Evolutionary conservation across 2,329 filamentous ascomycete species (phyloP).

Genomic region (Pseudogymnoascus sp.): DNA sequence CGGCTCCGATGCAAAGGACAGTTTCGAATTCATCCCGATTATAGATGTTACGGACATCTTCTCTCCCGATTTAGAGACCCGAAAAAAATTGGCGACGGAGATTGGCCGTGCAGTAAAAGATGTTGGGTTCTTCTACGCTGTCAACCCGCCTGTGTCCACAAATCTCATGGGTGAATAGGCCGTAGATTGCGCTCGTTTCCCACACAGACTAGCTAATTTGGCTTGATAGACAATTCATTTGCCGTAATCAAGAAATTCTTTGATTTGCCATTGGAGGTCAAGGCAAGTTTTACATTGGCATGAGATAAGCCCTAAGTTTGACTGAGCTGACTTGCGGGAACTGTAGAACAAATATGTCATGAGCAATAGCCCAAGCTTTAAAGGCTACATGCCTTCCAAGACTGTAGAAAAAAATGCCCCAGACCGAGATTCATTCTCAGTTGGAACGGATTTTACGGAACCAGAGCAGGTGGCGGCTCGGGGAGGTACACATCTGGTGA

Average conservation of each 20-base stretch:
- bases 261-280: background rate
- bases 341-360: background rate
- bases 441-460: background rate
- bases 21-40: slow-evolving; percentile 12
- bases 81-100: slow-evolving; percentile 25
- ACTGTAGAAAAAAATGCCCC: background rate
- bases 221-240: background rate
- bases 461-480: background rate
- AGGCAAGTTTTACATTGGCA: slow-evolving; percentile 9
- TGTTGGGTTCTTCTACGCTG: slow-evolving; percentile 31
- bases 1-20: slow-evolving; percentile 12
- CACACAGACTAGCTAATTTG: background rate
- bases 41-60: slow-evolving; percentile 22
- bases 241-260: slow-evolving; percentile 13
- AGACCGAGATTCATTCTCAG: background rate
- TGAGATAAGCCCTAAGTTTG: background rate
- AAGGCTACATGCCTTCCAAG: background rate
- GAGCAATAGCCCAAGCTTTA: background rate
- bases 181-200: background rate
- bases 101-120: slow-evolving; percentile 28
- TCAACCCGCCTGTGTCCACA: background rate
- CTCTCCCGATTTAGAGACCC: slow-evolving; percentile 22
- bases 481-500: background rate
- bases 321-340: background rate
- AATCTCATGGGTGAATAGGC: background rate